phyloP scores from a whole-genome alignment of 2,329 filamentous ascomycete genomes.

The Aureobasidium sp. region DNA sequence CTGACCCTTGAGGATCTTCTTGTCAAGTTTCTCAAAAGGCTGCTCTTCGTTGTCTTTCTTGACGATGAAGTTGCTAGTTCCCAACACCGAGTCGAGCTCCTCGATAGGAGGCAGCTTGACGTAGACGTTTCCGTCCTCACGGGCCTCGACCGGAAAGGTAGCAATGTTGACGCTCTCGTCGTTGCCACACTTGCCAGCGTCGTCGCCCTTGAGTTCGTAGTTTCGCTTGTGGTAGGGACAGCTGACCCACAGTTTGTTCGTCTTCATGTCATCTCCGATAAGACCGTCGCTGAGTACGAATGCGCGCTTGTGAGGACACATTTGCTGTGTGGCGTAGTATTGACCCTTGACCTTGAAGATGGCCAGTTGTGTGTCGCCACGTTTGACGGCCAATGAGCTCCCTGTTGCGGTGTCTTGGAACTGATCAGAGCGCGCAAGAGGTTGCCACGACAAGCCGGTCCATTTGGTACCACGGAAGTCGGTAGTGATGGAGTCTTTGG shows the following conservation, averaged over 20 bases:
- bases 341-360: constrained; percentile 74
- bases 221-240: constrained; percentile 89
- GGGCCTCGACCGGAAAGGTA: constrained; percentile 68
- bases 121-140: constrained; percentile 70
- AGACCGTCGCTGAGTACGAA: constrained; percentile 85
- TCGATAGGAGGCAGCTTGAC: constrained; percentile 70
- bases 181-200: constrained; percentile 64
- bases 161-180: constrained; percentile 71
- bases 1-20: constrained; percentile 48
- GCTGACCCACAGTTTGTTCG: constrained; percentile 68
- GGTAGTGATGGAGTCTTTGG: constrained; percentile 55
- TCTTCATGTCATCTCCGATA: constrained; percentile 57
- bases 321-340: constrained; percentile 83
- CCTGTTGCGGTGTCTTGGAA: constrained; percentile 65
- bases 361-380: constrained; percentile 81
- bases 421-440: constrained; percentile 60
- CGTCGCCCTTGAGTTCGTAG: constrained; percentile 61
- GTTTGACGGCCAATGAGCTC: constrained; percentile 69
- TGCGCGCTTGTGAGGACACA: constrained; percentile 87
- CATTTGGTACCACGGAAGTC: constrained; percentile 65
- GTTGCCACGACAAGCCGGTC: constrained; percentile 68
- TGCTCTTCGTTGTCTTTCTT: constrained; percentile 57
- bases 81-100: constrained; percentile 71
- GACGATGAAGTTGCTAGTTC: constrained; percentile 71
- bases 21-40: constrained; percentile 50